Conservation (phyloP, 2,329 filamentous ascomycete genomes). For the Colletotrichum neosansevieriae region DNA sequence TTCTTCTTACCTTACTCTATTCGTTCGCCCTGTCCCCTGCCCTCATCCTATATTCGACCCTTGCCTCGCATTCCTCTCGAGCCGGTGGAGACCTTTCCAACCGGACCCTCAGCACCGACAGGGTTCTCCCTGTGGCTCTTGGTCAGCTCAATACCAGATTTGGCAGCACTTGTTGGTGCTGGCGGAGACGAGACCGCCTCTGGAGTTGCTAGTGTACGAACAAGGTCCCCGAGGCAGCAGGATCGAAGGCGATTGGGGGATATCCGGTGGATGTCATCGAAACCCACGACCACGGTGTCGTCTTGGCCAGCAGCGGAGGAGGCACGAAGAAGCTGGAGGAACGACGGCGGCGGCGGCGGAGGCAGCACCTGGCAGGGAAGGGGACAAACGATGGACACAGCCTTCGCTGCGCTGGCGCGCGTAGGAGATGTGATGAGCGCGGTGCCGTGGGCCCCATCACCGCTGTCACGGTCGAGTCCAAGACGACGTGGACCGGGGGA, state of each 20-base stretch:
- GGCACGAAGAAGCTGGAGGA: conserved; percentile 6
- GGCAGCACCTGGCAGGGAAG: not conserved
- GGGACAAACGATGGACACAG: not conserved
- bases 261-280: conserved; percentile 26
- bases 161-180: conserved; percentile 29
- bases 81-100: conserved; percentile 23
- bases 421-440: conserved; percentile 22
- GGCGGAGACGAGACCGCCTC: conserved; percentile 22
- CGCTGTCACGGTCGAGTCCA: conserved; percentile 25
- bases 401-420: not conserved
- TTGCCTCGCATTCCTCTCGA: conserved; percentile 9
- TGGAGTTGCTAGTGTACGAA: conserved; percentile 1
- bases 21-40: not conserved
- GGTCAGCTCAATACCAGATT: conserved; percentile 35
- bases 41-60: conserved; percentile 13
- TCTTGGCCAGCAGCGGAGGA: conserved; percentile 5
- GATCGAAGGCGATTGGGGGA: conserved; percentile 22
- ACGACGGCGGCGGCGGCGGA: too few relatives aligned
- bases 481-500: conserved; percentile 28
- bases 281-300: not conserved
- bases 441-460: conserved; percentile 24
- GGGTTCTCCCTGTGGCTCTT: conserved; percentile 5
- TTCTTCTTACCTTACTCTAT: conserved; percentile 15
- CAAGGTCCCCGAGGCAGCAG: not conserved
- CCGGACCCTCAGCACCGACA: conserved; percentile 13